phyloP scores from a whole-genome alignment of 2,329 filamentous ascomycete genomes.

The Phialophora macrospora region DNA sequence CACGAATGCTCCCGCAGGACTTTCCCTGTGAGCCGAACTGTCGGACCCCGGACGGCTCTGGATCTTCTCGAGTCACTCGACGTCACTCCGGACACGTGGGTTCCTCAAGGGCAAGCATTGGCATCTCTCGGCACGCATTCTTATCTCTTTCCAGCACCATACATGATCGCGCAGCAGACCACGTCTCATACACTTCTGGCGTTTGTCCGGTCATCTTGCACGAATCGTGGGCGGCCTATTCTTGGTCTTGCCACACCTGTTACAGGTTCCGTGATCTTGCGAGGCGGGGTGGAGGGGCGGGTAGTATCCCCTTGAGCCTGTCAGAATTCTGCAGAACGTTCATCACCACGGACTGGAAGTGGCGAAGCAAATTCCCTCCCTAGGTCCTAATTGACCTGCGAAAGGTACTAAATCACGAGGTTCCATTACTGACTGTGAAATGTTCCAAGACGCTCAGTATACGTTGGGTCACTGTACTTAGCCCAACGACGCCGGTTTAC shows the following conservation, averaged over 20 bases:
- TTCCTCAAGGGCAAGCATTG: slow-evolving; percentile 11
- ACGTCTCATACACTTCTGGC: slow-evolving; percentile 6
- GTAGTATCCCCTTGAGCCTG: not conserved
- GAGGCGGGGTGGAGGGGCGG: slow-evolving; percentile 10
- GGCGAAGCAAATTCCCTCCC: not conserved
- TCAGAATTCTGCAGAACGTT: not conserved
- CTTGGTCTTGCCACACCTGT: slow-evolving; percentile 6
- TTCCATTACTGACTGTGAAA: not conserved
- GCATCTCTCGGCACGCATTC: slow-evolving; percentile 9
- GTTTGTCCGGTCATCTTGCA: slow-evolving; percentile 17
- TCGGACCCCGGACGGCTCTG: not conserved
- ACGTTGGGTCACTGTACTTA: not conserved
- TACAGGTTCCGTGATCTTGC: not conserved
- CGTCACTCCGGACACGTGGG: slow-evolving; percentile 10
- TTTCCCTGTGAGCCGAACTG: not conserved
- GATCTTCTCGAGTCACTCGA: not conserved
- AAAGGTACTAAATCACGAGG: not conserved
- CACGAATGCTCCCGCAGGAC: not conserved
- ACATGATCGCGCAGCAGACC: slow-evolving; percentile 9
- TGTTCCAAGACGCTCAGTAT: not conserved
- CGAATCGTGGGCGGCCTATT: slow-evolving; percentile 3
- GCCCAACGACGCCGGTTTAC: not conserved
- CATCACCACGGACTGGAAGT: not conserved
- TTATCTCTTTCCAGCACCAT: not conserved
- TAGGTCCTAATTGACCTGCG: not conserved